phyloP scores from a whole-genome alignment of 2,329 filamentous ascomycete species.

The Cercospora sp. region DNA sequence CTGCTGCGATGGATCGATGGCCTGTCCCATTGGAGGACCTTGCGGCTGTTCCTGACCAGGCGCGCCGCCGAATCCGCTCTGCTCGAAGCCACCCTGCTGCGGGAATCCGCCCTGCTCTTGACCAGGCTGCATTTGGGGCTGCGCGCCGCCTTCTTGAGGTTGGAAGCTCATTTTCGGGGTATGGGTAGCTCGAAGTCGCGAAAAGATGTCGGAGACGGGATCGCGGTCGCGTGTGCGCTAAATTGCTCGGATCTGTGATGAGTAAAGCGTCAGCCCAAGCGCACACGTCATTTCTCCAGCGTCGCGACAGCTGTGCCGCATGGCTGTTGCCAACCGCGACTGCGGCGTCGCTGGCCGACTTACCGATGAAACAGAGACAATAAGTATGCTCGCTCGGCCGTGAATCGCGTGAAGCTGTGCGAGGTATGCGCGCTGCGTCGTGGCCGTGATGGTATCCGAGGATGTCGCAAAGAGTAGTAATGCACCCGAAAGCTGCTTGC shows the following conservation, averaged over 20 bases:
- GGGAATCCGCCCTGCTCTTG: conserved; percentile 38
- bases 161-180: conserved; percentile 63
- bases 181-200: conserved; percentile 14
- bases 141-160: conserved; percentile 62
- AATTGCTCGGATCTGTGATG: conserved; percentile 24
- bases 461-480: conserved; percentile 4
- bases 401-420: conserved; percentile 28
- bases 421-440: background rate
- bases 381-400: conserved; percentile 39
- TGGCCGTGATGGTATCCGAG: background rate
- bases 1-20: conserved; percentile 55
- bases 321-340: conserved; percentile 6
- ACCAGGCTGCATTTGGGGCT: conserved; percentile 54
- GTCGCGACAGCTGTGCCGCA: background rate
- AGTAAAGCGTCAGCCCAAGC: conserved; percentile 17
- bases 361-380: conserved; percentile 31
- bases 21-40: conserved; percentile 56
- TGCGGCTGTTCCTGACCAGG: conserved; percentile 54
- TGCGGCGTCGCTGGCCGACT: conserved; percentile 20
- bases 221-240: conserved; percentile 30
- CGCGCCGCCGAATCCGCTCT: conserved; percentile 49
- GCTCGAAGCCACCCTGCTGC: conserved; percentile 30
- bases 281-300: conserved; percentile 1
- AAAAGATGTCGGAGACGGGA: conserved; percentile 22
- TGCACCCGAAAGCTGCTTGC: conserved; percentile 20